Conservation (phyloP, 768 basidiomycete species). For the Cyclocybe cylindracea region DNA sequence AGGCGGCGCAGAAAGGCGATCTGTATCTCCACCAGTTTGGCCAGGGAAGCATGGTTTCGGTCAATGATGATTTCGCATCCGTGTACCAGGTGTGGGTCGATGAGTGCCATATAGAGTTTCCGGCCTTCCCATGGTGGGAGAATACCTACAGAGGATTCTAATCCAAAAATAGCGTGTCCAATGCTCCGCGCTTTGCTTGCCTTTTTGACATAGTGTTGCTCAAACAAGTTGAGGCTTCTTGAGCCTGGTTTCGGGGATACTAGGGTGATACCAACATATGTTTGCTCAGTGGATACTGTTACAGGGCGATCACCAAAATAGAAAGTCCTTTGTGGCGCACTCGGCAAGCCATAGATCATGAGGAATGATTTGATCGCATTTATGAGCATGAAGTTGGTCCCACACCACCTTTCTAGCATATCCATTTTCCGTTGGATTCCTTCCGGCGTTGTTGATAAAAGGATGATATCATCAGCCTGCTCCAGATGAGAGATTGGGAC, state of each 20-base stretch:
- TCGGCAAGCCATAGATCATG: slow-evolving; percentile 20
- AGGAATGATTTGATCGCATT: slow-evolving; percentile 21
- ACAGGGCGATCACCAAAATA: slow-evolving; percentile 8
- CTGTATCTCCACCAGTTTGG: no score
- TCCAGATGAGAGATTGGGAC: slow-evolving; percentile 17
- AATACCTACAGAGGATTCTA: slow-evolving; percentile 14
- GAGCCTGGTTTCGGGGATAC: slow-evolving; percentile 17
- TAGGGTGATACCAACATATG: slow-evolving; percentile 16
- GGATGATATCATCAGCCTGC: slow-evolving; percentile 25
- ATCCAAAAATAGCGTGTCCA: slow-evolving; percentile 13
- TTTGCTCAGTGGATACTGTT: slow-evolving; percentile 11
- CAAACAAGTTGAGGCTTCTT: background rate
- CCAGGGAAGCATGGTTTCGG: no score
- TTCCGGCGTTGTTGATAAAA: slow-evolving; percentile 14
- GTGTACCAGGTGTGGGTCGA: slow-evolving; percentile 23
- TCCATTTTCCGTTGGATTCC: slow-evolving; percentile 19
- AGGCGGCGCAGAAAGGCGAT: no score
- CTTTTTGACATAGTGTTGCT: slow-evolving; percentile 14
- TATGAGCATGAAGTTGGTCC: slow-evolving; percentile 22
- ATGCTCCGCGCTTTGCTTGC: slow-evolving; percentile 14
- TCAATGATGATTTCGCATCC: slow-evolving; percentile 21
- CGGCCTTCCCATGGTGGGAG: slow-evolving; percentile 14
- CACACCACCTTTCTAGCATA: slow-evolving; percentile 17
- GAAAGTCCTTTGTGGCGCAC: slow-evolving; percentile 14
- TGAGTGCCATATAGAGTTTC: slow-evolving; percentile 18